Percentiles rank a stretch among this genome's conserved stretches.
Evolutionary conservation across 2,329 filamentous ascomycete genomes (phyloP).

Genomic region (Trichoderma guizhouense): DNA sequence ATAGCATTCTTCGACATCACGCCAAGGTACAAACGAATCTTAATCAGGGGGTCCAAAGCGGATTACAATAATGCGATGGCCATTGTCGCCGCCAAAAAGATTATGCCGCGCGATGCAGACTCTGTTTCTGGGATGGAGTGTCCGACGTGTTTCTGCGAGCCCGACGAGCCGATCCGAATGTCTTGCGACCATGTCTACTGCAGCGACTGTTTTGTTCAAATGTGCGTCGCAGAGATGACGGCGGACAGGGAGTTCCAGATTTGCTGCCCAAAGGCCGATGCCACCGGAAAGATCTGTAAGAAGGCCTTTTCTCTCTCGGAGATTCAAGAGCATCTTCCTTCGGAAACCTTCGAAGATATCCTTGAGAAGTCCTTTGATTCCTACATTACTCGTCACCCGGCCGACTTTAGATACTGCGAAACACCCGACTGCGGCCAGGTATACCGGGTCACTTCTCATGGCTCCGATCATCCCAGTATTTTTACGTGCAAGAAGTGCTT

Average conservation of each 20-base stretch:
- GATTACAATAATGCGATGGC: conserved; percentile 7
- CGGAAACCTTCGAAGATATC: conserved; percentile 20
- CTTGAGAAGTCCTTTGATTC: conserved; percentile 36
- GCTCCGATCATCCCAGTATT: not conserved
- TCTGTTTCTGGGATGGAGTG: conserved; percentile 22
- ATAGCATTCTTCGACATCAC: conserved; percentile 28
- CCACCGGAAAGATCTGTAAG: not conserved
- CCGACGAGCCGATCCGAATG: conserved; percentile 35
- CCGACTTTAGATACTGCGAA: conserved; percentile 38
- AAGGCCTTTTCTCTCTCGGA: not conserved
- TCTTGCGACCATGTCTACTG: conserved; percentile 43
- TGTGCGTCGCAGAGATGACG: conserved; percentile 1
- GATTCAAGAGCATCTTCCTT: not conserved
- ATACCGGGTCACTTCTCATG: conserved; percentile 32
- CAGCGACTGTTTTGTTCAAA: conserved; percentile 37
- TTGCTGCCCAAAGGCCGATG: not conserved
- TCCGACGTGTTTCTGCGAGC: conserved; percentile 36
- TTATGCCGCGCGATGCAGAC: not conserved
- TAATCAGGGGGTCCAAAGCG: conserved; percentile 24
- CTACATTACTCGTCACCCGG: conserved; percentile 33
- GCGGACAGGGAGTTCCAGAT: conserved; percentile 3
- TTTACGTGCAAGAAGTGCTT: conserved; percentile 39
- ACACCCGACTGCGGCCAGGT: conserved; percentile 43
- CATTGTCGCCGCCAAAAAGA: not conserved
- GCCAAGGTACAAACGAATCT: conserved; percentile 26